phyloP scores from a whole-genome alignment of 768 basidiomycete genomes.

The Gyrodon lividus region DNA sequence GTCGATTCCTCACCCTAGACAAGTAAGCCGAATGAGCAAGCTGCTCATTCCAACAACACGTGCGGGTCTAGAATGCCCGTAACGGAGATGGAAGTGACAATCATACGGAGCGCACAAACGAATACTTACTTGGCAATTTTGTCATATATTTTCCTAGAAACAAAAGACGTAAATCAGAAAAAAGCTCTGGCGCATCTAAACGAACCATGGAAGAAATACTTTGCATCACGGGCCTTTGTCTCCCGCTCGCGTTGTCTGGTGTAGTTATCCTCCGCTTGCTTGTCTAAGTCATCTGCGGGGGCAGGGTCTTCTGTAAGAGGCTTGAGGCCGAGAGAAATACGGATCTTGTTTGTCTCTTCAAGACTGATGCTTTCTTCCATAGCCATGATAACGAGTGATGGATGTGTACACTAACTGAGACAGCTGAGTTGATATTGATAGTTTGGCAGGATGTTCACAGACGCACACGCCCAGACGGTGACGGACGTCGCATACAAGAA shows the following conservation, averaged over 20 bases:
- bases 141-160: conserved; percentile 63
- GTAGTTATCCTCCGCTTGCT: conserved; percentile 87
- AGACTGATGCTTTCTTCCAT: conserved; percentile 90
- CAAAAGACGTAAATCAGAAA: conserved; percentile 23
- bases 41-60: background rate
- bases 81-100: conserved; percentile 49
- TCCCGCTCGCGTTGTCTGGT: conserved; percentile 67
- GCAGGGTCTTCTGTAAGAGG: conserved; percentile 83
- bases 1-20: conserved; percentile 87
- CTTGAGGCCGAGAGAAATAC: conserved; percentile 90
- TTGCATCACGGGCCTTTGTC: conserved; percentile 68
- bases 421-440: too few species aligned
- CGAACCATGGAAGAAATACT: conserved; percentile 49
- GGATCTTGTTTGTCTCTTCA: conserved; percentile 95
- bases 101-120: conserved; percentile 17
- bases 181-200: conserved; percentile 8
- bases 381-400: conserved; percentile 40
- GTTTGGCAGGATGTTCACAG: background rate
- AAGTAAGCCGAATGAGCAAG: conserved; percentile 44
- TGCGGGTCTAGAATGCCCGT: conserved; percentile 11
- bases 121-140: conserved; percentile 87
- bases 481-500: background rate
- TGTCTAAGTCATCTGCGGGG: conserved; percentile 72
- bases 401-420: background rate
- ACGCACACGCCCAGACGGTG: background rate